These are phyloP conservation scores for Leishmania amazonensis DNA, from an alignment of 208 protist species.

Conservation along the genomic window DNA sequence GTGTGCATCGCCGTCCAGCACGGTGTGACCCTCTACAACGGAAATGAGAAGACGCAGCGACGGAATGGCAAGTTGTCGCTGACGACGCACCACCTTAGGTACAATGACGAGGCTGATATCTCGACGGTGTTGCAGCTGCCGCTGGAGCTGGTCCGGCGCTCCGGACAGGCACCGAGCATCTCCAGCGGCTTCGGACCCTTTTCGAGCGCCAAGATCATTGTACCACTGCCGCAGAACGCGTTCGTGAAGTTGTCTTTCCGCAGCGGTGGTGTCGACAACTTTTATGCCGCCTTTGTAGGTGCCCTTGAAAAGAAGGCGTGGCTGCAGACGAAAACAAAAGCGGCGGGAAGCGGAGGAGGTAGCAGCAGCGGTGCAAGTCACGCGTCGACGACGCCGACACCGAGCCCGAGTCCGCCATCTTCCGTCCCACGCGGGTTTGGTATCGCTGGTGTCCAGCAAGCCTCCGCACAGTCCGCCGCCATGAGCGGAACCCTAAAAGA, in stretches of 20 bases:
- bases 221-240: conserved; percentile 47
- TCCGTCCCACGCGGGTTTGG: conserved; percentile 59
- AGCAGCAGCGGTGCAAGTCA: conserved; percentile 2
- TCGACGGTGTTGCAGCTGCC: conserved; percentile 45
- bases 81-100: conserved; percentile 70
- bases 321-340: conserved; percentile 8
- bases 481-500: conserved; percentile 67
- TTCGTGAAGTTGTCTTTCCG: conserved; percentile 66
- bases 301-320: conserved; percentile 53
- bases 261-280: conserved; percentile 51
- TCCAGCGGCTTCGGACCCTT: conserved; percentile 43
- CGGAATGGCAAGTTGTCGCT: conserved; percentile 65
- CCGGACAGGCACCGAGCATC: conserved; percentile 35
- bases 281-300: conserved; percentile 42
- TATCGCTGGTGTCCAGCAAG: conserved; percentile 77
- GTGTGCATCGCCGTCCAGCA: conserved; percentile 50
- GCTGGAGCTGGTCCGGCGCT: conserved; percentile 42
- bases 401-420: neutral
- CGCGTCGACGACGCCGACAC: neutral
- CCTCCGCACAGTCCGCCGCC: conserved; percentile 44
- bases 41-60: conserved; percentile 54
- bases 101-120: conserved; percentile 34
- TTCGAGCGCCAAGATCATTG: conserved; percentile 61
- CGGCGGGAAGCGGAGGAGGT: neutral
- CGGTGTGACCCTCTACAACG: conserved; percentile 60